Conservation (phyloP, 2,329 filamentous ascomycete species). For the Aspergillus ochraceoroseus region DNA sequence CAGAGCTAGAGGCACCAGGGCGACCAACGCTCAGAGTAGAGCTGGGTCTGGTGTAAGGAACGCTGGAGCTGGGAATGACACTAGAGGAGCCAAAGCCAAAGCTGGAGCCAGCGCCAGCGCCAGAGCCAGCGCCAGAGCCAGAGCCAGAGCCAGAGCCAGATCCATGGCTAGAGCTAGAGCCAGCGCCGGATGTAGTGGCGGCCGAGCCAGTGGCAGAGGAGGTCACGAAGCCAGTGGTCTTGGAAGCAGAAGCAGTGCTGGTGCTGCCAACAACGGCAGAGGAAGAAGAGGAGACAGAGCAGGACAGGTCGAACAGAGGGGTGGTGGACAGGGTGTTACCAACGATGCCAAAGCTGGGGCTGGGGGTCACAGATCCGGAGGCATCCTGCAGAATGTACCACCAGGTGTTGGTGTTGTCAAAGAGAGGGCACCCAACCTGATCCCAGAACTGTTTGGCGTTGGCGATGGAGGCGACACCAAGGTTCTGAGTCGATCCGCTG, state of each 20-base stretch:
- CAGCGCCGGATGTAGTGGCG: conserved; percentile 2
- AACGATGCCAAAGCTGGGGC: conserved; percentile 41
- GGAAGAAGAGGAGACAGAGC: conserved; percentile 24
- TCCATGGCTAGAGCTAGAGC: conserved; percentile 23
- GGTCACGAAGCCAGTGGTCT: conserved; percentile 13
- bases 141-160: conserved; percentile 18
- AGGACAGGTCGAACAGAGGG: conserved; percentile 39
- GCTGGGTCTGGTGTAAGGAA: conserved; percentile 16
- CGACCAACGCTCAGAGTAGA: conserved; percentile 23
- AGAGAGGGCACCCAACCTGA: conserved; percentile 63
- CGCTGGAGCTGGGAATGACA: background rate
- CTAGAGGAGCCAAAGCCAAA: conserved; percentile 15
- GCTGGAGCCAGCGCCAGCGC: conserved; percentile 14
- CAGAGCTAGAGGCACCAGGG: background rate
- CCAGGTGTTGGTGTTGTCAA: conserved; percentile 41
- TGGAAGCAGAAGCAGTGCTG: conserved; percentile 4
- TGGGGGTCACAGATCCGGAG: conserved; percentile 23
- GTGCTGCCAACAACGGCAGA: conserved; percentile 17
- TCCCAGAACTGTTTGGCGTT: conserved; percentile 81
- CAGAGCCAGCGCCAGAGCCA: conserved; percentile 5
- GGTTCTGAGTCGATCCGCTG: conserved; percentile 58
- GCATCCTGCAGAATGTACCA: conserved; percentile 43
- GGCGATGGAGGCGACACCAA: conserved; percentile 57
- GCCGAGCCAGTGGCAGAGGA: conserved; percentile 23
- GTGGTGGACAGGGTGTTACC: conserved; percentile 33